These are phyloP conservation scores for Kodamaea fukazawae DNA, from an alignment of 805 yeast species.

Conservation along the genomic window DNA sequence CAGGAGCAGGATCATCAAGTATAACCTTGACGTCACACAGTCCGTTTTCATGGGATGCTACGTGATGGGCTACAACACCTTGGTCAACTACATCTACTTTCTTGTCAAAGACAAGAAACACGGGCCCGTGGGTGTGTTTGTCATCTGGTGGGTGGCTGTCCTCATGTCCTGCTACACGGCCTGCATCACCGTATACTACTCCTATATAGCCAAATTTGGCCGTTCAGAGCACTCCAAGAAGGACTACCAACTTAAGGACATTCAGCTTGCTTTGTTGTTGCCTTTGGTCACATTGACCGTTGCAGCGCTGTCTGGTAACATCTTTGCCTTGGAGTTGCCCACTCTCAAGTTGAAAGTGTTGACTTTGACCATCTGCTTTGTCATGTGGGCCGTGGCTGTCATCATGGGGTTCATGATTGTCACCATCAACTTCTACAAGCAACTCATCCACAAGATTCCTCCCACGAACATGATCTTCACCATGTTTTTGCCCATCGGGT, in stretches of 20 bases:
- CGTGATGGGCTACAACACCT: slow-evolving; percentile 74
- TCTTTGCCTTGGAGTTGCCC: slow-evolving; percentile 47
- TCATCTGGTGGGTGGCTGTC: slow-evolving; percentile 73
- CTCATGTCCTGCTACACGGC: slow-evolving; percentile 54
- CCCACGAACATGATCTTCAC: slow-evolving; percentile 54
- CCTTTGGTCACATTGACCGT: slow-evolving; percentile 84
- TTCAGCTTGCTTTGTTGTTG: slow-evolving; percentile 60
- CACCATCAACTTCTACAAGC: slow-evolving; percentile 57
- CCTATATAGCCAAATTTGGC: slow-evolving; percentile 40
- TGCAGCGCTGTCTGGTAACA: slow-evolving; percentile 64
- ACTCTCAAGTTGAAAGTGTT: slow-evolving; percentile 43
- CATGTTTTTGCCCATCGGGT: slow-evolving; percentile 75
- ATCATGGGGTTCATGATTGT: slow-evolving; percentile 53
- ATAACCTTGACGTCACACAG: slow-evolving; percentile 17
- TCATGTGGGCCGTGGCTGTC: slow-evolving; percentile 71
- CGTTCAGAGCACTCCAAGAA: slow-evolving; percentile 15
- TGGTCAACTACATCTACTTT: slow-evolving; percentile 54
- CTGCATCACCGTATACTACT: slow-evolving; percentile 53
- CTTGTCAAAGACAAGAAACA: slow-evolving; percentile 36
- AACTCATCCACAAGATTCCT: slow-evolving; percentile 60
- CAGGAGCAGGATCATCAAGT: slow-evolving; percentile 15
- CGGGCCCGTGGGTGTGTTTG: slow-evolving; percentile 51
- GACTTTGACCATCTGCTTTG: slow-evolving; percentile 50
- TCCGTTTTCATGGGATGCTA: slow-evolving; percentile 73
- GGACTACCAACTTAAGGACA: slow-evolving; percentile 19